A percentile compares a stretch with the other conserved stretches of the same genome.
phyloP scores from a whole-genome alignment of 345 rosid genomes.

The Citrus australasica region DNA sequence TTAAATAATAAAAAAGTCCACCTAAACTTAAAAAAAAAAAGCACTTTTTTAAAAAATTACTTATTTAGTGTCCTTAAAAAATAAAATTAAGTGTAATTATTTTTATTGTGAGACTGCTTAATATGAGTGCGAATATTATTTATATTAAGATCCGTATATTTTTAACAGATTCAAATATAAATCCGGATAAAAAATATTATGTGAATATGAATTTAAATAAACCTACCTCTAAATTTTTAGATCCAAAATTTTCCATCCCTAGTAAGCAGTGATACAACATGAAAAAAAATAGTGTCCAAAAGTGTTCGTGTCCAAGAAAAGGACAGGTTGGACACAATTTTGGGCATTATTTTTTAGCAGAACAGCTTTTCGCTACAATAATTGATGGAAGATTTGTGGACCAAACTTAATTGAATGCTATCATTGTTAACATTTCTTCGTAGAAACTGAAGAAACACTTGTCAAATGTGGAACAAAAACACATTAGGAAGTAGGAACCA shows the following conservation, averaged over 20 bases:
- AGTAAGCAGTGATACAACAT: too few relatives aligned
- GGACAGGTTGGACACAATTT: too few relatives aligned
- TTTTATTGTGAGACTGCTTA: not conserved
- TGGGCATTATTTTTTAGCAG: too few relatives aligned
- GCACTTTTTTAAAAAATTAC: too few relatives aligned
- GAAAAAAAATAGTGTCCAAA: not conserved
- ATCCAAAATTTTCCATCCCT: too few relatives aligned
- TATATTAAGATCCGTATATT: fast-evolving
- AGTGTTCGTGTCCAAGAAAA: too few relatives aligned
- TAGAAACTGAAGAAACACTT: not conserved
- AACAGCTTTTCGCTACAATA: not conserved
- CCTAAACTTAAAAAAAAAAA: too few relatives aligned
- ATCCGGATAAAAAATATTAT: too few relatives aligned
- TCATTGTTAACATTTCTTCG: not conserved
- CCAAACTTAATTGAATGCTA: not conserved
- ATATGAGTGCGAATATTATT: fast-evolving
- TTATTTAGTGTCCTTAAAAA: not conserved
- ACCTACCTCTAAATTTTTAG: too few relatives aligned
- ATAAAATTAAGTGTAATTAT: not conserved
- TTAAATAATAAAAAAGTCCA: too few relatives aligned
- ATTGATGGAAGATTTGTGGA: not conserved
- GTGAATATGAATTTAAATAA: too few relatives aligned
- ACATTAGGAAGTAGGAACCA: not conserved
- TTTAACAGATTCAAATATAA: too few relatives aligned
- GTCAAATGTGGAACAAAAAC: not conserved